A percentile compares a stretch with the other conserved stretches of the same genome.
Evolutionary conservation across 1,139 yeast genomes (phyloP).

Genomic region (Candida tetrigidarum): DNA sequence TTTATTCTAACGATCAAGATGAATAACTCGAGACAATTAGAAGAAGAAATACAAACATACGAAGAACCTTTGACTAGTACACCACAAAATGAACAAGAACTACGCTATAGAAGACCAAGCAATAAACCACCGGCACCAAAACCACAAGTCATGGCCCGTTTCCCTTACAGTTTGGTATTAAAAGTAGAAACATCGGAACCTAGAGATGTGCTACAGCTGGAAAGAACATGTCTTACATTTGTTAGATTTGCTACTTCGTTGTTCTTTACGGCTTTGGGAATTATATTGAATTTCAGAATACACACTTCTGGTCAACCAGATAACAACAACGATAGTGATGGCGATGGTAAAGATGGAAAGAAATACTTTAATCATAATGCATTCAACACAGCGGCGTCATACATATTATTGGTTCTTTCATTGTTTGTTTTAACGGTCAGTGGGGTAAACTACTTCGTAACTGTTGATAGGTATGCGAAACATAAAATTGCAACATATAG

Average conservation of each 20-base stretch:
- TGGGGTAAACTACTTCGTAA: conserved; percentile 47
- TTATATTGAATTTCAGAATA: conserved; percentile 53
- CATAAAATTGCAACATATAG: conserved; percentile 46
- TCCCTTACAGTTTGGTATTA: conserved; percentile 34
- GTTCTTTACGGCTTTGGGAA: conserved; percentile 55
- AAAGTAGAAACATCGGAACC: conserved; percentile 58
- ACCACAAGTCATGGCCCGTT: conserved; percentile 7
- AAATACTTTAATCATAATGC: conserved; percentile 18
- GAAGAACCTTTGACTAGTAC: conserved; percentile 6
- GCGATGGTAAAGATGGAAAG: conserved; percentile 13
- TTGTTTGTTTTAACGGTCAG: conserved; percentile 44
- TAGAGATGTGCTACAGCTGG: conserved; percentile 64
- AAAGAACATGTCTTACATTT: conserved; percentile 59
- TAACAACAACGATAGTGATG: neutral
- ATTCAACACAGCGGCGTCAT: conserved; percentile 40
- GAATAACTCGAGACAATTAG: conserved; percentile 4
- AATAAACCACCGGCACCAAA: neutral
- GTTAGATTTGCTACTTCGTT: conserved; percentile 54
- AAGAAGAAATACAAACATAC: conserved; percentile 8
- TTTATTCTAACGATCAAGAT: too few relatives aligned
- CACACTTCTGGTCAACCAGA: conserved; percentile 29
- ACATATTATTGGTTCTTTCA: conserved; percentile 44
- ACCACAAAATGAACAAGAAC: neutral
- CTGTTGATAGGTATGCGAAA: conserved; percentile 49
- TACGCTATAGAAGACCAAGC: conserved; percentile 6